A percentile compares a stretch with the other conserved stretches of the same genome.
Evolutionary conservation across 179 eudicot species (phyloP).

Genomic region (Actinidia polygama): DNA sequence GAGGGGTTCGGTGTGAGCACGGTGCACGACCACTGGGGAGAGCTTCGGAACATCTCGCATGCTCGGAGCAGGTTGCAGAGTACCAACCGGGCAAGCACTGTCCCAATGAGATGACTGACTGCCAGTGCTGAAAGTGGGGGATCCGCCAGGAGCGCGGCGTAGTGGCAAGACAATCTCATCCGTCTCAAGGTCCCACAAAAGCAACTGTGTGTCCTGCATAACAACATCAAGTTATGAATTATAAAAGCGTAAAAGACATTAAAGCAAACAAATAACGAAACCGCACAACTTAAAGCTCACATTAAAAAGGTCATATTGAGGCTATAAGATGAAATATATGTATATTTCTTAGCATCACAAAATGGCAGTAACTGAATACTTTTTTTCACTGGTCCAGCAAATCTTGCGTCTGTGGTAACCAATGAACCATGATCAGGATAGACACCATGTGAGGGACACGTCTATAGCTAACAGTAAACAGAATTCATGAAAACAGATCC

Average conservation of each 20-base stretch:
- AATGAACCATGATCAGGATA: background rate
- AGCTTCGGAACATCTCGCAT: constrained; percentile 83
- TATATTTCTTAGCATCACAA: background rate
- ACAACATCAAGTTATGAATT: background rate
- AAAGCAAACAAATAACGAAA: background rate
- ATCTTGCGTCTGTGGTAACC: background rate
- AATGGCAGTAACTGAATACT: background rate
- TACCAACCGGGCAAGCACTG: constrained; percentile 54
- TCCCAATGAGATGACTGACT: constrained; percentile 93
- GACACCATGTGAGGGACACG: background rate
- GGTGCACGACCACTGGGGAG: constrained; percentile 76
- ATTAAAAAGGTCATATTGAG: background rate
- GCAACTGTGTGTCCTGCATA: constrained; percentile 80
- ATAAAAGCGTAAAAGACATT: background rate
- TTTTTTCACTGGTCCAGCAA: constrained; percentile 3
- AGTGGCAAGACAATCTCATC: constrained; percentile 86
- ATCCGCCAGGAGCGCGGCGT: constrained; percentile 79
- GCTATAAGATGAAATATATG: too few species aligned
- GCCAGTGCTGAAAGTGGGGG: constrained; percentile 80
- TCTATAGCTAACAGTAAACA: background rate
- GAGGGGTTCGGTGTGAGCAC: constrained; percentile 79
- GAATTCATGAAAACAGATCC: background rate
- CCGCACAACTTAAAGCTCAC: background rate
- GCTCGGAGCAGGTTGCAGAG: constrained; percentile 83
- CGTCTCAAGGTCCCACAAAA: constrained; percentile 88